Percentiles rank a stretch among this genome's conserved stretches.
Conservation (phyloP, 768 basidiomycete species). For the Podaxis sp. region DNA sequence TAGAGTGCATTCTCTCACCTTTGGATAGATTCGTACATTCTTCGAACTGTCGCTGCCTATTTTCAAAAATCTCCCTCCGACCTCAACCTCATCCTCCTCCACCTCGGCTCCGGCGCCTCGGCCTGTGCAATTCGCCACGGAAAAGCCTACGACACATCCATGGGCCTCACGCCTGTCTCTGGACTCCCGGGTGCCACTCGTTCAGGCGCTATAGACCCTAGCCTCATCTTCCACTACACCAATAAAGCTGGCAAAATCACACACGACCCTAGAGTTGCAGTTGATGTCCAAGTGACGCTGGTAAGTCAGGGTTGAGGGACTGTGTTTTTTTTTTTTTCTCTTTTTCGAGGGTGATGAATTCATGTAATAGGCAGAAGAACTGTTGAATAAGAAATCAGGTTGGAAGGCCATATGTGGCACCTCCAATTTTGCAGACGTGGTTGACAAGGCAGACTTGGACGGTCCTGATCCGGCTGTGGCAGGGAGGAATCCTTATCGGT, state of each 20-base stretch:
- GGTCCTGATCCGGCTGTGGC: conserved; percentile 16
- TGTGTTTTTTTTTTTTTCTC: background rate
- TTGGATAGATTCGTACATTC: conserved; percentile 63
- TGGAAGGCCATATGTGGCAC: conserved; percentile 79
- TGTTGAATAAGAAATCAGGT: conserved; percentile 72
- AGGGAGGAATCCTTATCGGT: conserved; percentile 31
- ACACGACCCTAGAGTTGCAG: conserved; percentile 43
- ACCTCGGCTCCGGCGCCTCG: conserved; percentile 90
- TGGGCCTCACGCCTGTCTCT: conserved; percentile 89
- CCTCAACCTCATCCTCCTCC: conserved; percentile 76
- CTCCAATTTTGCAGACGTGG: conserved; percentile 75
- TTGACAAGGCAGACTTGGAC: conserved; percentile 33
- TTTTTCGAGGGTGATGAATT: background rate
- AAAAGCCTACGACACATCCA: conserved; percentile 77
- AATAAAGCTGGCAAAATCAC: conserved; percentile 48
- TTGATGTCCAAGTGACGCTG: conserved; percentile 50
- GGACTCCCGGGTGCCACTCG: conserved; percentile 89
- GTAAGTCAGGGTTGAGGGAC: conserved; percentile 18
- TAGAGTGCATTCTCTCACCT: background rate
- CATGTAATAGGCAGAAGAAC: conserved; percentile 52
- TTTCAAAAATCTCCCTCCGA: conserved; percentile 48
- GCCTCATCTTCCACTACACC: conserved; percentile 82
- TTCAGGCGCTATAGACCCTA: conserved; percentile 78
- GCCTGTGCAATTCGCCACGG: conserved; percentile 73
- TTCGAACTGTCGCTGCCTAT: conserved; percentile 53